Base-by-base conservation (phyloP, 805 yeast species). In the Ogataea corticis region DNA sequence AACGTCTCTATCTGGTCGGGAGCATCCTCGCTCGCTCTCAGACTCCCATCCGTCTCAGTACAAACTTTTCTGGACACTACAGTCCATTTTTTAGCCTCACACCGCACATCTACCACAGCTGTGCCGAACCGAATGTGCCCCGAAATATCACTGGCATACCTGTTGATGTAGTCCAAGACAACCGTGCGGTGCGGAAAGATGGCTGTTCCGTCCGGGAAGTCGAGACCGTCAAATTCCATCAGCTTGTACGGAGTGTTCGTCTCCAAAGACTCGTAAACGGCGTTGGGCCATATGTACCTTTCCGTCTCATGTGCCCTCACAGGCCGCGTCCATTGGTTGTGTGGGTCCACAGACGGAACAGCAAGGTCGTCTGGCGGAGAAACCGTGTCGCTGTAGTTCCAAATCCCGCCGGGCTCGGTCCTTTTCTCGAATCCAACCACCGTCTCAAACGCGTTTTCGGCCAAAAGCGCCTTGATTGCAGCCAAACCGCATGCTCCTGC, bases 401-500 rank as follows among this genome's bases (percentile, higher is more conserved):
- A 88, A 7, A 87, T 67, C 0, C 96, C 96, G 12, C 96, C 96
- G n/a, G 76, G 59, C n/a, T 64, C 61, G 7, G 67, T 52, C 49
- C 85, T 72, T 38, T 76, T 69, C 51, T 87, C 96, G 57, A 73
- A 85, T 4, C 85, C 70, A 19, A 75, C 77, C 38, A 87, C 70
- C 40, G 61, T 57, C 28, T 71, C 66, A 51, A 76, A 75, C 3
- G 66, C 59, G 1, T 63, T 56, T 52, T 83, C 90, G 6, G 70
- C 74, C 7, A 76, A 51, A 10, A 87, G 68, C 0, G 90, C 87
- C 46, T 82, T 79, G 0, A 87, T 80, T 3, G 77, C 68, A 0
- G 83, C 87, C 16, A 83, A 65, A 0, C 92, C 95, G 35, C 79
- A 73, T 0, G 94, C 91, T 0, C 95, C 96, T 2, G 80, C 90